These are phyloP conservation scores for Phytophthora ramorum DNA, from an alignment of 352 stramenopile species.

Conservation along the genomic window DNA sequence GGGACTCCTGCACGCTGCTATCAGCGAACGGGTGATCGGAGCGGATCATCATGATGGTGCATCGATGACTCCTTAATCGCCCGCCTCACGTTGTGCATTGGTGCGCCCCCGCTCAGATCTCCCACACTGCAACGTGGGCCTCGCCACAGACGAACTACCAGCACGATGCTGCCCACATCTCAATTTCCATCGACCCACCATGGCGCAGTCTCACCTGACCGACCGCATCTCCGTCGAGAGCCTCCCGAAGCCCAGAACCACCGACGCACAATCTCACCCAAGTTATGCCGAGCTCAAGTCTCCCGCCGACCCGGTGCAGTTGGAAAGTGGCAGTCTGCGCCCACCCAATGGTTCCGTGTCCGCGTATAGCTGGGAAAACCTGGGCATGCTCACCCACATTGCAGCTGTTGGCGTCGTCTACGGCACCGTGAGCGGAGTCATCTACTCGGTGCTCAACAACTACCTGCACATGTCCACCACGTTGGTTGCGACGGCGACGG, in stretches of 20 bases:
- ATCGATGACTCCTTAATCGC: too few species aligned
- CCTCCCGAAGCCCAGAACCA: constrained; percentile 13
- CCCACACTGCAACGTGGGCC: too few species aligned
- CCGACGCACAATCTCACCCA: constrained; percentile 18
- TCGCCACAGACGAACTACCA: background rate
- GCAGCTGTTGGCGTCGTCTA: constrained; percentile 53
- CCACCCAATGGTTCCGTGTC: constrained; percentile 27
- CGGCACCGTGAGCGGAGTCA: constrained; percentile 36
- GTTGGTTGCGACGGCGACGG: constrained; percentile 48
- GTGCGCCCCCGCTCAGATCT: too few species aligned
- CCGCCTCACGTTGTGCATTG: too few species aligned
- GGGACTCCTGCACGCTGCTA: too few species aligned
- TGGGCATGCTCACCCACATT: constrained; percentile 55
- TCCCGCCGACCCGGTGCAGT: constrained; percentile 2
- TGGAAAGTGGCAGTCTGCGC: constrained; percentile 28
- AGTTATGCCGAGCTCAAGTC: constrained; percentile 38
- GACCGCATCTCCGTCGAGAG: constrained; percentile 35
- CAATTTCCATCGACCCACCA: constrained; percentile 7
- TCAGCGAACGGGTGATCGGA: too few species aligned
- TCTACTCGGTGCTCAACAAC: constrained; percentile 67
- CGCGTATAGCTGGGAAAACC: constrained; percentile 38
- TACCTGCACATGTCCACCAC: constrained; percentile 64
- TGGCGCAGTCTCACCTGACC: constrained; percentile 22
- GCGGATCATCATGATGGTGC: too few species aligned
- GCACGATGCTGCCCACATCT: background rate